Evolutionary conservation across 371 early-diverging fungal species (phyloP), one percentile per base, ranked within the genome.

Genomic region (Blakeslea trispora): DNA sequence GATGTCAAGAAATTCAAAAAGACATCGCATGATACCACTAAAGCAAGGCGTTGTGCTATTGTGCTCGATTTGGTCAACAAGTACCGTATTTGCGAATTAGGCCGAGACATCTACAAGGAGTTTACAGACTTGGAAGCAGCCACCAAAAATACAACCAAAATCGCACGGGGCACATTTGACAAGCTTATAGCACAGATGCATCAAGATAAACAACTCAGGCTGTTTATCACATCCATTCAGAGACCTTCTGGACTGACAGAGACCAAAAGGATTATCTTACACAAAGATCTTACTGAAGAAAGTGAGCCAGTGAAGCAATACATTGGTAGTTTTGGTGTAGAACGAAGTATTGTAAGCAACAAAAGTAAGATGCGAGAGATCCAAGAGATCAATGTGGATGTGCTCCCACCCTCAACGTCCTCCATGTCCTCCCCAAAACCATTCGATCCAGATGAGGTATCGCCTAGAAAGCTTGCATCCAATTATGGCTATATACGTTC

Each of bases 401-500:
- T 6, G 7, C 39, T 57, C 3, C 58, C 58, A 15, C 6, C 35
- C 1, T 35, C 13, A 7, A 32, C 23, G 23, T 21, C 32, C 32
- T 32, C 32, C 32, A 32, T 5, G 10, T 10, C 10, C 10, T 32
- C 5, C 6, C 5, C 6, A 5, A 32, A 32, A 32, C 32, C 5
- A 32, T 32, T 13, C 13, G 9, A 45, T n/a, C n/a, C n/a, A n/a
- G n/a, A n/a, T n/a, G n/a, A n/a, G n/a, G n/a, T n/a, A n/a, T n/a
- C n/a, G n/a, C n/a, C n/a, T n/a, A n/a, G n/a, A n/a, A n/a, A n/a
- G n/a, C n/a, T 10, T 22, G 55, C 64, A 3, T 8, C 37, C 13
- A 45, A 57, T 18, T 45, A 56, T 53, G 66, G 66, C 0, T 65
- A 43, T 39, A 23, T 53, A n/a, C 22, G 42, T 4, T 65, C 66